Evolutionary conservation across 148 eudicot species (phyloP).

Genomic region (Nepenthes mirabilis): DNA sequence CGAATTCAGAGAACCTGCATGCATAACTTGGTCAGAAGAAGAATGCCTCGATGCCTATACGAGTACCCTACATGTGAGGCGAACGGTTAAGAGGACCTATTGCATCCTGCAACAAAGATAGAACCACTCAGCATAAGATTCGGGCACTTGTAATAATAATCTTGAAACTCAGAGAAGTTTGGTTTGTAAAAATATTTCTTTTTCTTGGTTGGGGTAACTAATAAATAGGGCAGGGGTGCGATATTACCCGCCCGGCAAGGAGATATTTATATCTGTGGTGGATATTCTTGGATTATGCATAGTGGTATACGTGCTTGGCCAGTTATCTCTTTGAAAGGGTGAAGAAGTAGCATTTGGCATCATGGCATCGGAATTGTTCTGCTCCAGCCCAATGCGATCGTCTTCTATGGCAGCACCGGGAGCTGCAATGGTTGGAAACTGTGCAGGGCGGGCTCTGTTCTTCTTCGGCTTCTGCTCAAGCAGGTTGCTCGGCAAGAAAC

Average conservation of each 20-base stretch:
- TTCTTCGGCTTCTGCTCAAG: slow-evolving; percentile 32
- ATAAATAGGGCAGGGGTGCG: too few relatives aligned
- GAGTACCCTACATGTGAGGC: too few relatives aligned
- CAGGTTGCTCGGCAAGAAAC: slow-evolving; percentile 32
- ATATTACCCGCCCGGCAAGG: slow-evolving; percentile 25
- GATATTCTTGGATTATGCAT: slow-evolving; percentile 28
- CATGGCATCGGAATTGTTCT: slow-evolving; percentile 7
- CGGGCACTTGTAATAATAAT: too few relatives aligned
- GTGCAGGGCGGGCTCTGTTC: slow-evolving; percentile 19
- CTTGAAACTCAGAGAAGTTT: too few relatives aligned
- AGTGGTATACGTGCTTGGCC: slow-evolving; percentile 20
- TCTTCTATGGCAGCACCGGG: slow-evolving; percentile 19
- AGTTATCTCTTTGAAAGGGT: slow-evolving; percentile 20
- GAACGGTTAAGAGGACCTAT: too few relatives aligned
- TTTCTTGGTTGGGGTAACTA: too few relatives aligned
- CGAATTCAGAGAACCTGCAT: neutral
- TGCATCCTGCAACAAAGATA: too few relatives aligned
- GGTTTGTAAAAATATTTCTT: too few relatives aligned
- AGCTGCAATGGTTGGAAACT: slow-evolving; percentile 17
- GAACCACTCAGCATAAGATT: too few relatives aligned
- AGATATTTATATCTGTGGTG: slow-evolving; percentile 32
- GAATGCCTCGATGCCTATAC: too few relatives aligned
- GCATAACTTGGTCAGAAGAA: too few relatives aligned
- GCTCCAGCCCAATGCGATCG: slow-evolving; percentile 23
- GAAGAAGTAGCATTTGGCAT: slow-evolving; percentile 17